These are phyloP conservation scores for Juglanconis sp. DNA, from an alignment of 2,329 filamentous ascomycete genomes.

Conservation along the genomic window DNA sequence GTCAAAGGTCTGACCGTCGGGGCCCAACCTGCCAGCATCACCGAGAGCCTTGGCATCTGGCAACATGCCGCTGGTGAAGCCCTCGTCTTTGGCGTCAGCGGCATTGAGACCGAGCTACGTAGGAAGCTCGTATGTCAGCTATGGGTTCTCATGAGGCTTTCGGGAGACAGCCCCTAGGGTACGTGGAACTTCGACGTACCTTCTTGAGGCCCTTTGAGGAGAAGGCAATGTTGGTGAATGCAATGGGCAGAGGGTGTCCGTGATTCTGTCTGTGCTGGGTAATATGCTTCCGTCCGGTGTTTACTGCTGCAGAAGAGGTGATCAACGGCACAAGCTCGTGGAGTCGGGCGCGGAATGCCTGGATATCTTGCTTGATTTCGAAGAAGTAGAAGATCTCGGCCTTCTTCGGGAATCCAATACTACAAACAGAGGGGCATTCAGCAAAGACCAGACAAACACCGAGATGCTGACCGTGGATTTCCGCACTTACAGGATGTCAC, in stretches of 20 bases:
- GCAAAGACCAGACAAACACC: neutral
- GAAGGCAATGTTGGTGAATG: conserved; percentile 23
- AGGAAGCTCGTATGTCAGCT: neutral
- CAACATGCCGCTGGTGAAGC: conserved; percentile 34
- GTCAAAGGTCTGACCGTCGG: conserved; percentile 12
- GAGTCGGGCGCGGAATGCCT: neutral
- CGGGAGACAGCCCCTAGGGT: neutral
- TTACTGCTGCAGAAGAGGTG: neutral
- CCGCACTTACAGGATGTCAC: neutral
- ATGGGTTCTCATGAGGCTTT: neutral
- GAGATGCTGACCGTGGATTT: neutral
- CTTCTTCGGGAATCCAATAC: conserved; percentile 9
- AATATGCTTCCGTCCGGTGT: neutral
- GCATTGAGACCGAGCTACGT: conserved; percentile 24
- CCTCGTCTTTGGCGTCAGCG: conserved; percentile 28
- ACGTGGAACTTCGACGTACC: conserved; percentile 12
- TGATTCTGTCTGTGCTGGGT: neutral
- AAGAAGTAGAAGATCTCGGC: conserved; percentile 10
- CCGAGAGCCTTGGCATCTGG: conserved; percentile 27
- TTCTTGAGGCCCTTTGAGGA: conserved; percentile 23
- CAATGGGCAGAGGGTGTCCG: neutral
- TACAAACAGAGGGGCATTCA: neutral
- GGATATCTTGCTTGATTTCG: conserved; percentile 2
- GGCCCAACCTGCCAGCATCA: conserved; percentile 19
- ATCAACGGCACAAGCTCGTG: conserved; percentile 5